These are phyloP conservation scores for Meyerozyma elateridarum DNA, from an alignment of 1,139 yeast genomes.

Conservation along the genomic window DNA sequence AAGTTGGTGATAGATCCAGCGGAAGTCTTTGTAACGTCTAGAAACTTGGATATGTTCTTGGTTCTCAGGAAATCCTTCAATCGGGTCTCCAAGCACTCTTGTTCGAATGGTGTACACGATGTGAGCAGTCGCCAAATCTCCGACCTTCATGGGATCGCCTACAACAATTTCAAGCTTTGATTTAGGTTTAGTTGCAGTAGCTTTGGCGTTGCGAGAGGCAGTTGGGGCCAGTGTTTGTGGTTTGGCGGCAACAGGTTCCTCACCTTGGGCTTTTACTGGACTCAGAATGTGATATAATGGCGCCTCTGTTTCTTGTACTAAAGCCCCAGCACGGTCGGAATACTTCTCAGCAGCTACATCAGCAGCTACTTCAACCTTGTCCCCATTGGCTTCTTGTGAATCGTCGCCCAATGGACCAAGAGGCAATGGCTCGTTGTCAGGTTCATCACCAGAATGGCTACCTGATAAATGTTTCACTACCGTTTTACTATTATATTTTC, in stretches of 20 bases:
- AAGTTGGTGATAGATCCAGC: slow-evolving; percentile 85
- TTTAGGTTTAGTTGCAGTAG: slow-evolving; percentile 9
- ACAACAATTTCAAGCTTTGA: slow-evolving; percentile 59
- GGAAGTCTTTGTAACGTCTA: slow-evolving; percentile 77
- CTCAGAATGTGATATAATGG: slow-evolving; percentile 43
- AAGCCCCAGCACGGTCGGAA: slow-evolving; percentile 17
- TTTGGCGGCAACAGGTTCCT: too few relatives aligned
- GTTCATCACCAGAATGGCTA: too few relatives aligned
- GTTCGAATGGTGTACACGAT: slow-evolving; percentile 80
- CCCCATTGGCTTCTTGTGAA: slow-evolving; percentile 11
- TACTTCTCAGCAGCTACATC: slow-evolving; percentile 16
- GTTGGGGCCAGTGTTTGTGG: slow-evolving; percentile 6
- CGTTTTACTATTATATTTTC: slow-evolving; percentile 30
- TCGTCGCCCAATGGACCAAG: slow-evolving; percentile 42
- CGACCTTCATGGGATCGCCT: slow-evolving; percentile 89
- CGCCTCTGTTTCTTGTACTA: slow-evolving; percentile 31
- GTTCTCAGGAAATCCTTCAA: slow-evolving; percentile 28
- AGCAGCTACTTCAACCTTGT: too few relatives aligned
- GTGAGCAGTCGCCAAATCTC: slow-evolving; percentile 85
- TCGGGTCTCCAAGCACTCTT: slow-evolving; percentile 11
- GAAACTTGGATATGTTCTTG: slow-evolving; percentile 45
- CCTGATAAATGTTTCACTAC: slow-evolving; percentile 27
- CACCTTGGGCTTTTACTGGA: background rate
- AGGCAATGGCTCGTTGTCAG: too few relatives aligned
- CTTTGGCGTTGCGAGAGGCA: slow-evolving; percentile 6